These are phyloP conservation scores for Aulographum hederae DNA, from an alignment of 2,329 filamentous ascomycete species.

Conservation along the genomic window DNA sequence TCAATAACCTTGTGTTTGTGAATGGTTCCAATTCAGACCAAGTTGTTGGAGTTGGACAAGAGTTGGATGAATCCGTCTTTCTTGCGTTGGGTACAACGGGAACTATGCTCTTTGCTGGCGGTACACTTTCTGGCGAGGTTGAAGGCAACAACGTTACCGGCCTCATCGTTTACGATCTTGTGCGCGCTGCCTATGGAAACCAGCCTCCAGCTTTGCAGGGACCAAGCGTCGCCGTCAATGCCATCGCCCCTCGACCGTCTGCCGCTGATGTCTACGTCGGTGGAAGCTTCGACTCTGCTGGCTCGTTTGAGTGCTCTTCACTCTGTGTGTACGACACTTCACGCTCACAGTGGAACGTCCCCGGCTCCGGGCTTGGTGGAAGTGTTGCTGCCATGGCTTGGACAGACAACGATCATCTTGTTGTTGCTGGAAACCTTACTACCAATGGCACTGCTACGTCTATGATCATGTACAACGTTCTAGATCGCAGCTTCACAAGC, in stretches of 20 bases:
- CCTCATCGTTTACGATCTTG: slow-evolving; percentile 63
- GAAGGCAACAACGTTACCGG: slow-evolving; percentile 43
- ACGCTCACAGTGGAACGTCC: slow-evolving; percentile 59
- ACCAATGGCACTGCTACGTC: slow-evolving; percentile 46
- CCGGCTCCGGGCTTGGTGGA: slow-evolving; percentile 55
- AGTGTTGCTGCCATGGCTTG: slow-evolving; percentile 57
- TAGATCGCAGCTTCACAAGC: slow-evolving; percentile 44
- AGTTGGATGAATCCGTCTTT: slow-evolving; percentile 56
- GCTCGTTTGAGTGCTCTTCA: slow-evolving; percentile 61
- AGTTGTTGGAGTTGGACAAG: slow-evolving; percentile 50
- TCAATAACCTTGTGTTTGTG: slow-evolving; percentile 70
- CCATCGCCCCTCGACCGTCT: slow-evolving; percentile 54
- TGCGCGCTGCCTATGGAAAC: slow-evolving; percentile 39
- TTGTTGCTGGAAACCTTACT: slow-evolving; percentile 62
- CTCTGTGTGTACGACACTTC: slow-evolving; percentile 64
- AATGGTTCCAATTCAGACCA: slow-evolving; percentile 51
- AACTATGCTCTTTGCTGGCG: slow-evolving; percentile 64
- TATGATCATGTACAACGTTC: slow-evolving; percentile 56
- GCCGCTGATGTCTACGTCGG: slow-evolving; percentile 67
- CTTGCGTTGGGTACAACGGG: slow-evolving; percentile 48
- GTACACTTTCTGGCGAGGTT: slow-evolving; percentile 54
- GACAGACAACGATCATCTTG: slow-evolving; percentile 50
- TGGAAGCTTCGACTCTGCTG: slow-evolving; percentile 68
- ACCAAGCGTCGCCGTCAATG: slow-evolving; percentile 50
- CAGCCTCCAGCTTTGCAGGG: slow-evolving; percentile 66